phyloP scores from a whole-genome alignment of 1,284 basidiomycete genomes.

The Trametes sp. region DNA sequence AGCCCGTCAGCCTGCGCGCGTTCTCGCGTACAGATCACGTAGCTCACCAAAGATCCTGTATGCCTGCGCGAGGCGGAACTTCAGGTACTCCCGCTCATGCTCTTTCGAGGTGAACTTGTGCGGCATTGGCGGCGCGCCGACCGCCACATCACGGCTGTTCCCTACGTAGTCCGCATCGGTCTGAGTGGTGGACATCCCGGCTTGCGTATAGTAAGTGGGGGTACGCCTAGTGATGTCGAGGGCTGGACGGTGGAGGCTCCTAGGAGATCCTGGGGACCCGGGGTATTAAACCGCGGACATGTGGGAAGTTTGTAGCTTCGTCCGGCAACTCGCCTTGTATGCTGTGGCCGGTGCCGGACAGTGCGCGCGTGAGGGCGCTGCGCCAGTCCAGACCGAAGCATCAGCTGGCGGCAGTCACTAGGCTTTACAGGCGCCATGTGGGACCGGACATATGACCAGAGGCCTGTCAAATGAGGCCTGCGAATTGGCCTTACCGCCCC shows the following conservation, averaged over 20 bases:
- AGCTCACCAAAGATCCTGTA: constrained; percentile 55
- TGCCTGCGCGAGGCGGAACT: constrained; percentile 61
- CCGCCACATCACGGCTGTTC: constrained; percentile 2
- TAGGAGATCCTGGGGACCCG: not conserved
- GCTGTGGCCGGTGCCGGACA: not conserved
- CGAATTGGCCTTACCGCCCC: too few relatives aligned
- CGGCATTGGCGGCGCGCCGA: constrained; percentile 28
- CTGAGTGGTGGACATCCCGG: not conserved
- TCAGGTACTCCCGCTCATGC: constrained; percentile 56
- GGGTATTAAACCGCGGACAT: not conserved
- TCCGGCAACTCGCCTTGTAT: not conserved
- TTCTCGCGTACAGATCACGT: constrained; percentile 15
- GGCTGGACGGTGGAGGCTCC: not conserved
- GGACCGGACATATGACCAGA: too few relatives aligned
- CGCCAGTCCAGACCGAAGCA: not conserved
- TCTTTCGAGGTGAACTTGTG: constrained; percentile 48
- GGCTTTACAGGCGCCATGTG: too few relatives aligned
- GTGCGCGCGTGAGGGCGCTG: not conserved
- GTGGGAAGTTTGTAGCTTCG: not conserved
- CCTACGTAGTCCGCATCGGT: not conserved
- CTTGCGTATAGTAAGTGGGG: not conserved
- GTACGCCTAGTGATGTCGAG: not conserved
- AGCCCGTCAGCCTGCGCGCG: constrained; percentile 23
- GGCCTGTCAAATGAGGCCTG: too few relatives aligned
- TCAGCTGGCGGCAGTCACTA: not conserved